Evolutionary conservation across 306 rosid genomes (phyloP).

Genomic region (Cotoneaster glaucophyllus): DNA sequence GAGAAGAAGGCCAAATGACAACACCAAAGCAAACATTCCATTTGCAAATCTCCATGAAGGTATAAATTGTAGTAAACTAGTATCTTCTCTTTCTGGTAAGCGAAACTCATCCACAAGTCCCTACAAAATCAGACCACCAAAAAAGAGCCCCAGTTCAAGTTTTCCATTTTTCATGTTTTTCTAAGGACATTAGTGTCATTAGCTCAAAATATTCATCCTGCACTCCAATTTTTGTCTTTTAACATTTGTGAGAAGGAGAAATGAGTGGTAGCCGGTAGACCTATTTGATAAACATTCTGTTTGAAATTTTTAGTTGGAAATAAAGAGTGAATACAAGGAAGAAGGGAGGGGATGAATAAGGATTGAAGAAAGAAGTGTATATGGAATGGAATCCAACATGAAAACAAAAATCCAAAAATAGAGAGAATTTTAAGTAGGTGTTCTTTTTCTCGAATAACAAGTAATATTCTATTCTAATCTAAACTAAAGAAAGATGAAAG

Average conservation of each 20-base stretch:
- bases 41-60: constrained; percentile 96
- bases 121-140: constrained; percentile 21
- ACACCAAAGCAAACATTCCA: constrained; percentile 97
- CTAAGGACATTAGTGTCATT: background rate
- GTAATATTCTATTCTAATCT: too few relatives aligned
- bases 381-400: too few relatives aligned
- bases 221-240: background rate
- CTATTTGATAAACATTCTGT: background rate
- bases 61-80: constrained; percentile 33
- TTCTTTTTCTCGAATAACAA: too few relatives aligned
- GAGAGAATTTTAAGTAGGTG: too few relatives aligned
- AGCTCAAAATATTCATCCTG: background rate
- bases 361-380: too few relatives aligned
- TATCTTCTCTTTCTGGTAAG: constrained; percentile 54
- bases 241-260: background rate
- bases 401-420: too few relatives aligned
- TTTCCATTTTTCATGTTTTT: background rate
- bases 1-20: constrained; percentile 92
- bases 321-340: background rate
- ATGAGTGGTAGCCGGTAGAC: background rate
- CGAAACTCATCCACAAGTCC: constrained; percentile 90
- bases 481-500: background rate
- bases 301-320: background rate
- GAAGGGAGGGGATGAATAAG: background rate
- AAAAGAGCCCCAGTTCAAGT: background rate